Conservation (phyloP, 192 early-diverging fungal genomes). For the Coemansia sp. region DNA sequence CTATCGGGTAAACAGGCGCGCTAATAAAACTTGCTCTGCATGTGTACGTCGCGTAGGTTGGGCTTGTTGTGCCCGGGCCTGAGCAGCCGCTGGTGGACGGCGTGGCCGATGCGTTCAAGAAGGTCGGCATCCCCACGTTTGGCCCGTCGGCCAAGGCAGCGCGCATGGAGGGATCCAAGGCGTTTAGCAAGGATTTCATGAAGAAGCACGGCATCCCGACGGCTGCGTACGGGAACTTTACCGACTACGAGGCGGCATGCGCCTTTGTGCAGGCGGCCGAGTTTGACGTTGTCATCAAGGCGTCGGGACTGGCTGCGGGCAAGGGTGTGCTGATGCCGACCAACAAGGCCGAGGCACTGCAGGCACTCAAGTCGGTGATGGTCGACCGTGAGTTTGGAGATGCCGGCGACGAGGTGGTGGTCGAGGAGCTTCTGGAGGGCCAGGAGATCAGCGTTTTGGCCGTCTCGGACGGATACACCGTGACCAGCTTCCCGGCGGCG, state of each 20-base stretch:
- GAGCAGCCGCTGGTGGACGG: conserved; percentile 98
- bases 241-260: conserved; percentile 68
- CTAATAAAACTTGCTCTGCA: too few species aligned
- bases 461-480: conserved; percentile 93
- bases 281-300: conserved; percentile 86
- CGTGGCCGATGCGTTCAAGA: conserved; percentile 77
- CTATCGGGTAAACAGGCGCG: too few species aligned
- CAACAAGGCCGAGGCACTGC: conserved; percentile 78
- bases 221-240: conserved; percentile 86
- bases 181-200: conserved; percentile 99
- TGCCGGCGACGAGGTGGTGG: conserved; percentile 88
- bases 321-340: conserved; percentile 95
- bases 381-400: conserved; percentile 83
- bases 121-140: conserved; percentile 68
- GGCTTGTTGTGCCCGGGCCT: conserved; percentile 87
- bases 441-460: conserved; percentile 92
- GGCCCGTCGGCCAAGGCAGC: conserved; percentile 89
- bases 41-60: conserved; percentile 12
- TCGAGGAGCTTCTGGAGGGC: conserved; percentile 92
- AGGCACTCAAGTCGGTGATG: conserved; percentile 86
- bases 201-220: conserved; percentile 93
- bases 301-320: conserved; percentile 95
- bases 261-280: conserved; percentile 57
- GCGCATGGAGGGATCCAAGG: conserved; percentile 95
- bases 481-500: conserved; percentile 84